phyloP scores from a whole-genome alignment of 768 basidiomycete species.

The Serendipita indica region DNA sequence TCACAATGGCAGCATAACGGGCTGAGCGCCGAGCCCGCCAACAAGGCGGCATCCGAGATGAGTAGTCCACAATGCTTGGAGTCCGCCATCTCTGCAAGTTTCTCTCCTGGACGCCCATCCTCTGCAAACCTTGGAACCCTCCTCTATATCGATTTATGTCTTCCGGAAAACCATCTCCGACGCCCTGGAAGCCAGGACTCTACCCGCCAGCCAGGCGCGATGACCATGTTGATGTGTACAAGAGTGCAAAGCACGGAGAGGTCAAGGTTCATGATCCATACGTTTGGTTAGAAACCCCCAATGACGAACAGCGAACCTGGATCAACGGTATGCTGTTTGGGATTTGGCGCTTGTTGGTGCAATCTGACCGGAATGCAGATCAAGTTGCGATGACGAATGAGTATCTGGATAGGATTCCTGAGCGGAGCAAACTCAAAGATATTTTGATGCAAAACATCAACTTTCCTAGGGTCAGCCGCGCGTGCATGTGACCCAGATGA shows the following conservation, averaged over 20 bases:
- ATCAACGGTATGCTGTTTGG: constrained; percentile 16
- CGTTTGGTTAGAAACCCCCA: constrained; percentile 54
- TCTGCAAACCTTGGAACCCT: not conserved
- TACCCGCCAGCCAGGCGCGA: constrained; percentile 56
- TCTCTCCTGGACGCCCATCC: not conserved
- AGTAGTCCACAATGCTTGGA: too few relatives aligned
- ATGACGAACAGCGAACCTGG: constrained; percentile 42
- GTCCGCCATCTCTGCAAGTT: not conserved
- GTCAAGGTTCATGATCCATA: constrained; percentile 59
- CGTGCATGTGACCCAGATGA: not conserved
- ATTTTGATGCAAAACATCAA: not conserved
- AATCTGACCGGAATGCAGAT: constrained; percentile 18
- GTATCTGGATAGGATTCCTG: constrained; percentile 49
- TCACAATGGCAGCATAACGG: too few relatives aligned
- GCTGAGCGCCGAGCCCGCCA: too few relatives aligned
- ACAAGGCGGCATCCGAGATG: too few relatives aligned
- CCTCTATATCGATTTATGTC: constrained; percentile 1
- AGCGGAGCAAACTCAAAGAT: constrained; percentile 41
- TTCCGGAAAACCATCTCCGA: constrained; percentile 16
- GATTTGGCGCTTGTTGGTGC: not conserved
- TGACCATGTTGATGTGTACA: constrained; percentile 53
- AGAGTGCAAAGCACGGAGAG: constrained; percentile 44
- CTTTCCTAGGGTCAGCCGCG: not conserved
- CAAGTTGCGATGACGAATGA: constrained; percentile 45
- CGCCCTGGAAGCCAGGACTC: constrained; percentile 37